Percentiles rank a stretch among this genome's conserved stretches.
phyloP scores from a whole-genome alignment of 2,329 filamentous ascomycete species.

The Rhynchosporium graminicola region DNA sequence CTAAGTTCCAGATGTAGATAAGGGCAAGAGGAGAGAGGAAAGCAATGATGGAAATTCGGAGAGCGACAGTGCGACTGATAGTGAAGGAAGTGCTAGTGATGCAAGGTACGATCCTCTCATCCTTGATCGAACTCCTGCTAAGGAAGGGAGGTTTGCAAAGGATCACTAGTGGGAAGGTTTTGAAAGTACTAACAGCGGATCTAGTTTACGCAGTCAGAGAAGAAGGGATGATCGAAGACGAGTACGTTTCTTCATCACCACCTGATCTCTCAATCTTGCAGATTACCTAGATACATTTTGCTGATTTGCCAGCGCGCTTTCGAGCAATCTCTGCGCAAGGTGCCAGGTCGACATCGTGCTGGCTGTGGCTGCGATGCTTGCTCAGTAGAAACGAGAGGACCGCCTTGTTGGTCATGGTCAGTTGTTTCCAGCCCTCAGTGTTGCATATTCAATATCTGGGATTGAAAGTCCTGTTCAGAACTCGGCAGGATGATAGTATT shows the following conservation, averaged over 20 bases:
- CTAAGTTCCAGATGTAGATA: conserved; percentile 35
- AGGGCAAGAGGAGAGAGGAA: conserved; percentile 48
- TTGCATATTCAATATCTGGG: no score
- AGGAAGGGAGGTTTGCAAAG: conserved; percentile 36
- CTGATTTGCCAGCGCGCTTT: conserved; percentile 35
- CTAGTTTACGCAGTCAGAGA: conserved; percentile 33
- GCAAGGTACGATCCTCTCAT: conserved; percentile 35
- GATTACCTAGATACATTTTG: not conserved
- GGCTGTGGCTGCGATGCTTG: conserved; percentile 49
- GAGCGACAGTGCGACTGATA: conserved; percentile 40
- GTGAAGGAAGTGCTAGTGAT: conserved; percentile 42
- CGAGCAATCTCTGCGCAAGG: conserved; percentile 47
- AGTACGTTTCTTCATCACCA: not conserved
- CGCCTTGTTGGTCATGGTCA: conserved; percentile 46
- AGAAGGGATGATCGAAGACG: conserved; percentile 35
- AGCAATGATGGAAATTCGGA: conserved; percentile 35
- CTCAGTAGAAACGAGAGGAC: conserved; percentile 37
- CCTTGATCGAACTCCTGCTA: conserved; percentile 39
- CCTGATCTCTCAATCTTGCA: not conserved
- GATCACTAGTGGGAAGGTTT: not conserved
- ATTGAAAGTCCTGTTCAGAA: no score
- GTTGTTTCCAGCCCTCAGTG: no score
- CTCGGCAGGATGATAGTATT: no score
- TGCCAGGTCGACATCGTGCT: conserved; percentile 48
- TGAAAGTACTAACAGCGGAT: not conserved